These are phyloP conservation scores for Parmales sp. DNA, from an alignment of 108 stramenopile genomes.

Conservation along the genomic window DNA sequence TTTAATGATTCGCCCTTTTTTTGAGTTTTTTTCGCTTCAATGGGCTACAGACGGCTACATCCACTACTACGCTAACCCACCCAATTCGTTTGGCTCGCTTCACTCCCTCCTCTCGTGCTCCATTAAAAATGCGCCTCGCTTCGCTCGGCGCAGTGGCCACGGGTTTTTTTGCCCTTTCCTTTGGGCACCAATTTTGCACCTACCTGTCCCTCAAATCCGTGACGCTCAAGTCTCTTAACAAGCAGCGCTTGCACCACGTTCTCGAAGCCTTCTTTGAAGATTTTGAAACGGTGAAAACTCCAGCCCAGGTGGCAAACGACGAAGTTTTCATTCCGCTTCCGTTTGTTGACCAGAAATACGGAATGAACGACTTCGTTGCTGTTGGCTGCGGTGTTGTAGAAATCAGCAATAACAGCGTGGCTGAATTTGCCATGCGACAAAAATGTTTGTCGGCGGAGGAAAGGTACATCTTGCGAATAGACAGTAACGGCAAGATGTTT, in stretches of 20 bases:
- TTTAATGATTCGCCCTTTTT: no score
- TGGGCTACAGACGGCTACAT: no score
- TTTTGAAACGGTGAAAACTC: constrained; percentile 21
- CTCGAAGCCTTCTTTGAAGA: constrained; percentile 36
- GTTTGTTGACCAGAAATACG: no score
- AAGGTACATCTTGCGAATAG: background rate
- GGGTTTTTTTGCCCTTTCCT: constrained; percentile 44
- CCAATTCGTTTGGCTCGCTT: constrained; percentile 32
- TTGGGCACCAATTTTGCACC: constrained; percentile 60
- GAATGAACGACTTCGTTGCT: constrained; percentile 30
- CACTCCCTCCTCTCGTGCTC: constrained; percentile 31
- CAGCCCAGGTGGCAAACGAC: constrained; percentile 39
- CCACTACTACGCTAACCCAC: no score
- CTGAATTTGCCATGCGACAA: background rate
- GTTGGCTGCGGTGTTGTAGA: constrained; percentile 41
- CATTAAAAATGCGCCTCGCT: no score
- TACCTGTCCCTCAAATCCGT: constrained; percentile 63
- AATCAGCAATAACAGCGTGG: constrained; percentile 24
- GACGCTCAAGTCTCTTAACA: constrained; percentile 60
- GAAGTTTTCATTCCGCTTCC: constrained; percentile 56
- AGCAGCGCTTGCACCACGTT: constrained; percentile 54
- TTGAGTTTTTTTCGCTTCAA: no score
- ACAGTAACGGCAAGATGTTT: constrained; percentile 19
- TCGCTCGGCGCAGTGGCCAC: constrained; percentile 26
- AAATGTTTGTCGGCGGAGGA: no score